phyloP scores from a whole-genome alignment of 257 asterid genomes.

The Nicotiana noctiflora region DNA sequence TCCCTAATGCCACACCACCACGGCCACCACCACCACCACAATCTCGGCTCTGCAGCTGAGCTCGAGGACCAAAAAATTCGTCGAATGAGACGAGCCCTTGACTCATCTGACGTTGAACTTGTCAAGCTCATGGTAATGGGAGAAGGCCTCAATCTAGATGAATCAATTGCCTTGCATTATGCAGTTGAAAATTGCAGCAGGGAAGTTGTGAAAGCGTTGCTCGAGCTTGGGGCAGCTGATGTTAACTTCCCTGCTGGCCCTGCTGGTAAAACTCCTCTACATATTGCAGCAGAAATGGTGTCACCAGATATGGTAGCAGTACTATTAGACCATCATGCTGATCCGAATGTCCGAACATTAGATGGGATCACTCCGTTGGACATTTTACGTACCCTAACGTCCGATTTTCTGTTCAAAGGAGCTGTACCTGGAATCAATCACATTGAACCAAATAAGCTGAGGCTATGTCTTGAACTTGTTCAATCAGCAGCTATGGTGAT shows the following conservation, averaged over 20 bases:
- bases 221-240: slow-evolving; percentile 93
- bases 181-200: slow-evolving; percentile 84
- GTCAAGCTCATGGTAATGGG: slow-evolving; percentile 99
- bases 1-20: slow-evolving; percentile 51
- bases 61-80: slow-evolving; percentile 84
- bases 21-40: slow-evolving; percentile 36
- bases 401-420: slow-evolving; percentile 83
- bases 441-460: slow-evolving; percentile 73
- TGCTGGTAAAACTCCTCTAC: slow-evolving; percentile 78
- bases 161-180: slow-evolving; percentile 75
- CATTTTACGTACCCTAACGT: slow-evolving; percentile 83
- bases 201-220: slow-evolving; percentile 78
- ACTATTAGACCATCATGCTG: slow-evolving; percentile 90
- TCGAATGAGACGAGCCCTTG: slow-evolving; percentile 88
- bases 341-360: slow-evolving; percentile 71
- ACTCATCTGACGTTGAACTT: slow-evolving; percentile 86
- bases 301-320: slow-evolving; percentile 98
- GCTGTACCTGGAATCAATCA: slow-evolving; percentile 75
- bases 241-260: slow-evolving; percentile 91
- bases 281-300: slow-evolving; percentile 89
- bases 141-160: slow-evolving; percentile 83
- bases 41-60: slow-evolving; percentile 43
- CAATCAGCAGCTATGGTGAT: slow-evolving; percentile 95
- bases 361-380: slow-evolving; percentile 83
- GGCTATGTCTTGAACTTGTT: slow-evolving; percentile 87